These are phyloP conservation scores for Tulasnella sp. DNA, from an alignment of 768 basidiomycete genomes.

Conservation along the genomic window DNA sequence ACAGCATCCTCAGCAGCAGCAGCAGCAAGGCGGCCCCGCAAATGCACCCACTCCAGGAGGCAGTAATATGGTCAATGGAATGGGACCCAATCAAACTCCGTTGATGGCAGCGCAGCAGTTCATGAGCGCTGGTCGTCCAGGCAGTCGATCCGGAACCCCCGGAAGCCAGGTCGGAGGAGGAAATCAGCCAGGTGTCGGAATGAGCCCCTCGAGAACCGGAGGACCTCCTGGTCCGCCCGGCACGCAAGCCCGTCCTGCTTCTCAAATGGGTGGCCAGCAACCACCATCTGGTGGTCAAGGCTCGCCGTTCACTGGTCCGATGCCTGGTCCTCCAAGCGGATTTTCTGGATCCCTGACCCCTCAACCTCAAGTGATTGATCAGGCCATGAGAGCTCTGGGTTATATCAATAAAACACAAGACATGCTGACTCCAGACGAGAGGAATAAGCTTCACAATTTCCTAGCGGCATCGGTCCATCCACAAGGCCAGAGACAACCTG, in stretches of 20 bases:
- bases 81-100: neutral
- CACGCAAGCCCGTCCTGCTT: neutral
- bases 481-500: neutral
- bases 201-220: conserved; percentile 10
- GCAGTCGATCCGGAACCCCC: conserved; percentile 1
- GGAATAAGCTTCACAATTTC: neutral
- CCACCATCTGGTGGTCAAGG: neutral
- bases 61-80: neutral
- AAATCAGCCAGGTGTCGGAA: neutral
- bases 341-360: neutral
- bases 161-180: neutral
- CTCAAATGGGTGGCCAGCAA: neutral
- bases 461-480: neutral
- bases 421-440: neutral
- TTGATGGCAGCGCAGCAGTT: conserved; percentile 9
- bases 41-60: neutral
- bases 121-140: neutral
- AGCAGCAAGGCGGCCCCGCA: neutral
- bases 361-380: neutral
- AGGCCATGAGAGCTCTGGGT: neutral
- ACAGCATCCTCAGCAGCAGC: neutral
- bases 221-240: neutral
- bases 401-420: neutral
- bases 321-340: neutral
- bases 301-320: neutral